Evolutionary conservation across 2,329 filamentous ascomycete genomes (phyloP), one percentile per base, ranked within the genome.

Genomic region (Scortechinia acanthostroma): DNA sequence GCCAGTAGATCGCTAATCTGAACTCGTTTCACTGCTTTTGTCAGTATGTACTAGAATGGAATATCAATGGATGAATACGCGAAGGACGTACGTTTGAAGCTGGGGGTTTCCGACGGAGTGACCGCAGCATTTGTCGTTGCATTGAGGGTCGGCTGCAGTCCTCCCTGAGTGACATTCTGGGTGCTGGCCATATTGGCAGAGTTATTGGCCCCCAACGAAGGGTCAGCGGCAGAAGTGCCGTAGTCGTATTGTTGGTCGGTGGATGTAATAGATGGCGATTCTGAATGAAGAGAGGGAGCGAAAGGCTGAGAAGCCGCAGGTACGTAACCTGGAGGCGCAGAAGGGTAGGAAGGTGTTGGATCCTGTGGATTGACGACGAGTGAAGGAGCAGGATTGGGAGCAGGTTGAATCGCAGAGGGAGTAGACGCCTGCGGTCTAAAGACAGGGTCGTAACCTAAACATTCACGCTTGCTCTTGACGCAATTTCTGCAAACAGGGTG

Each of bases 401-500:
- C 80, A 17, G 85, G 77, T 60, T 91, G 87, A 50, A 89, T 85
- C 51, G 81, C 77, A 42, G 85, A 75, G 22, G 85, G 85, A 45
- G 81, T 79, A 42, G 76, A 13, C 4, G 58, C 56, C 45, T 83
- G 77, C 52, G 77, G 77, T 65, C 89, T 88, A 69, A 91, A 93
- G 57, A 91, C 88, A 28, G 88, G 87, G 58, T 93, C 88, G 76
- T 93, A 93, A 46, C 88, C 88, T 43, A 90, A 62, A 58, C 88
- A 93, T 56, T 91, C 87, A 58, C 88, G 86, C 67, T 91, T 93
- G 53, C 86, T 90, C 64, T 93, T 93, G 59, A 85, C 83, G 68
- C 88, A 93, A 60, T 93, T 89, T 68, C 89, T 83, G 73, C 93
- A 98, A 48, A 85, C 83, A 19, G 93, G 93, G 64, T 95, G 90